Conservation (phyloP, 768 basidiomycete genomes). For the Termitomyces sp. region DNA sequence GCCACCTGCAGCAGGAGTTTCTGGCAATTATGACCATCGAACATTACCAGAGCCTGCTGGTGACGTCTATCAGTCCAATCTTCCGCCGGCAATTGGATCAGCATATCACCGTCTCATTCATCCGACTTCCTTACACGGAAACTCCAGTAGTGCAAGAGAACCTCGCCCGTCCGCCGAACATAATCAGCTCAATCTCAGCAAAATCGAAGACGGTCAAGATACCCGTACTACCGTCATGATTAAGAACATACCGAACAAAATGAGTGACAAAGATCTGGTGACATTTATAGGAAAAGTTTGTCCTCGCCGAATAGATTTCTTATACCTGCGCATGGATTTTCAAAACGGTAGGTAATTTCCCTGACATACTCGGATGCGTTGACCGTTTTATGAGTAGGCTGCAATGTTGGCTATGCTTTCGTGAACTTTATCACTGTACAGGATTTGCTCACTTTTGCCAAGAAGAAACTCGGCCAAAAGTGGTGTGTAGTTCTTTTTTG, state of each 20-base stretch:
- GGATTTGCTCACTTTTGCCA: conserved; percentile 75
- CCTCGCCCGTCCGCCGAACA: conserved; percentile 25
- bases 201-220: conserved; percentile 75
- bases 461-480: conserved; percentile 70
- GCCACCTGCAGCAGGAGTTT: conserved; percentile 5
- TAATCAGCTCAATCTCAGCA: conserved; percentile 57
- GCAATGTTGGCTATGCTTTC: conserved; percentile 82
- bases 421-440: conserved; percentile 85
- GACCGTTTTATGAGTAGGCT: conserved; percentile 39
- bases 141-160: conserved; percentile 5
- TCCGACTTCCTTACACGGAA: conserved; percentile 1
- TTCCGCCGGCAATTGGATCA: neutral
- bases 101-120: conserved; percentile 2
- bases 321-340: conserved; percentile 88
- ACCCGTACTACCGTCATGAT: conserved; percentile 87
- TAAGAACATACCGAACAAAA: conserved; percentile 92
- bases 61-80: conserved; percentile 3
- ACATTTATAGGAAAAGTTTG: conserved; percentile 69
- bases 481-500: conserved; percentile 49
- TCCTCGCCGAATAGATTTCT: conserved; percentile 77
- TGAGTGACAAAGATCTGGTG: conserved; percentile 72
- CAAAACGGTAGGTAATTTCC: conserved; percentile 54
- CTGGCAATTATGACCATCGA: neutral
- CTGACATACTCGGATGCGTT: neutral
- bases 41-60: conserved; percentile 7